A percentile compares a stretch with the other conserved stretches of the same genome.
Evolutionary conservation across 345 rosid genomes (phyloP).

Genomic region (Salix purpurea): DNA sequence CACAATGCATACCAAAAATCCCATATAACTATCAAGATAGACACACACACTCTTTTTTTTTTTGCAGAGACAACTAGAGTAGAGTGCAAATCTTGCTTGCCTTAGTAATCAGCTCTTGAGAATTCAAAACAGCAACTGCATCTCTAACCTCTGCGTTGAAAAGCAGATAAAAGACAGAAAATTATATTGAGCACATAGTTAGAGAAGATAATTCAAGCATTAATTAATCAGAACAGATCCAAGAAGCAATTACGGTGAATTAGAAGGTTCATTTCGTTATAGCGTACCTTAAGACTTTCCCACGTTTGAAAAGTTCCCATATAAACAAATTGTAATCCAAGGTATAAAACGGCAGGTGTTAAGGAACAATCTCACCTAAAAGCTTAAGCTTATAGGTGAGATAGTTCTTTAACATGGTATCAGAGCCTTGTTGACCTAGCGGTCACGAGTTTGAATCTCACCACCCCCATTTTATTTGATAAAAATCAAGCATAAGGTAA

Average conservation of each 20-base stretch:
- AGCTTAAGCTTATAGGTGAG: too few species aligned
- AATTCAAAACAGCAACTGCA: constrained; percentile 14
- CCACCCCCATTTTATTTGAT: too few species aligned
- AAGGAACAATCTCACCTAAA: too few species aligned
- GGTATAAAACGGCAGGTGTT: too few species aligned
- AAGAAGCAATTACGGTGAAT: neutral
- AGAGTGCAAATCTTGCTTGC: neutral
- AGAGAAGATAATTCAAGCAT: too few species aligned
- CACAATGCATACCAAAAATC: neutral
- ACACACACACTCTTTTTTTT: neutral
- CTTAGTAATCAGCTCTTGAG: constrained; percentile 24
- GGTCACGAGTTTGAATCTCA: too few species aligned
- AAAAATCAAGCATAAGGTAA: too few species aligned
- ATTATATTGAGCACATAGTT: neutral
- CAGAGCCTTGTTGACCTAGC: too few species aligned
- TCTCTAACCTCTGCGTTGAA: constrained; percentile 24
- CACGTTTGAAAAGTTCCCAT: neutral
- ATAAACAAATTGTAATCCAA: neutral
- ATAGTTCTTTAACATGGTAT: too few species aligned
- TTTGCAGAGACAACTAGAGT: neutral
- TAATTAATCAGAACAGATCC: neutral
- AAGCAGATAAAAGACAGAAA: neutral
- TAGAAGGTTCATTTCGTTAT: neutral
- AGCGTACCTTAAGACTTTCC: constrained; percentile 13
- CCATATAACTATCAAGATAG: neutral